Evolutionary conservation across 305 asterid species (phyloP).

Genomic region (Solanum chacoense): DNA sequence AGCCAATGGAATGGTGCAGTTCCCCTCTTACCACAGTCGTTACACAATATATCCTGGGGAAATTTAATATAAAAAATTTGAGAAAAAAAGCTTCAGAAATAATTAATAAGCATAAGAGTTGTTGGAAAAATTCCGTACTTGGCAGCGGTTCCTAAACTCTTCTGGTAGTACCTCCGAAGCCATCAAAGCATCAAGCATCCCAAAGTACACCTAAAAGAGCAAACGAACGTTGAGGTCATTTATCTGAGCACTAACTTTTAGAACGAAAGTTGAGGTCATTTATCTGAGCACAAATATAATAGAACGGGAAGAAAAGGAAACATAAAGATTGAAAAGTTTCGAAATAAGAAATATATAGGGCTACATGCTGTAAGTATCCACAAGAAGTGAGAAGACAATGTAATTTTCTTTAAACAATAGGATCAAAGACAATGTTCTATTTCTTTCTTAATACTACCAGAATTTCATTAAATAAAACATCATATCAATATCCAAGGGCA

Average conservation of each 20-base stretch:
- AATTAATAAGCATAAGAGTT: neutral
- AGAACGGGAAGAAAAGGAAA: neutral
- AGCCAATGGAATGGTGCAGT: constrained; percentile 85
- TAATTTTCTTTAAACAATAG: neutral
- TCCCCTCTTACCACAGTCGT: constrained; percentile 80
- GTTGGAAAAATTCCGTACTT: constrained; percentile 28
- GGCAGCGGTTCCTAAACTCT: constrained; percentile 76
- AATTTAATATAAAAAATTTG: neutral
- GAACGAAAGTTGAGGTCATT: neutral
- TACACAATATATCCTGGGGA: constrained; percentile 74
- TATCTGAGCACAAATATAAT: neutral
- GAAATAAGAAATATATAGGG: neutral
- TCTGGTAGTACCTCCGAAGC: constrained; percentile 87
- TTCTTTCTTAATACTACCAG: neutral
- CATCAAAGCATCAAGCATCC: constrained; percentile 97
- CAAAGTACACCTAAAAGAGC: constrained; percentile 66
- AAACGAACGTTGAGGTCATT: neutral
- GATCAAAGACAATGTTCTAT: neutral
- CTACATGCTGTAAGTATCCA: neutral
- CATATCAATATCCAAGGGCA: neutral
- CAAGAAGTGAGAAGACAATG: neutral
- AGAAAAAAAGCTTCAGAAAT: neutral
- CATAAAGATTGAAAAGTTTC: neutral
- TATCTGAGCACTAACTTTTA: neutral
- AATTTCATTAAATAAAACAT: neutral